Percentiles rank a stretch among this genome's conserved stretches.
These are phyloP conservation scores for Apiotrichum veenhuisii DNA, from an alignment of 1,284 basidiomycete species.

Conservation along the genomic window DNA sequence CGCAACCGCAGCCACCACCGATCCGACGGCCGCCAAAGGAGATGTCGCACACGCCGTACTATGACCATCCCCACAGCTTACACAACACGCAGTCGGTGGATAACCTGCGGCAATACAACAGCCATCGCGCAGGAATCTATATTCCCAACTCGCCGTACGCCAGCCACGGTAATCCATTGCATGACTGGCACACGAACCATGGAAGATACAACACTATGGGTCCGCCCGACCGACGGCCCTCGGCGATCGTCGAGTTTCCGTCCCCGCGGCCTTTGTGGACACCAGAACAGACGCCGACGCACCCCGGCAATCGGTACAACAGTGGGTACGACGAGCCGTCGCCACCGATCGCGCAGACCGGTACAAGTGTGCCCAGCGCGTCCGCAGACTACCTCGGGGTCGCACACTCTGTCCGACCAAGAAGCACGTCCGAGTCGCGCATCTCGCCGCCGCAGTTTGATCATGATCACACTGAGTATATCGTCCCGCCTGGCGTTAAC, in stretches of 20 bases:
- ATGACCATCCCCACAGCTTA: not conserved
- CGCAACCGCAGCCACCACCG: too few species aligned
- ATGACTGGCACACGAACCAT: not conserved
- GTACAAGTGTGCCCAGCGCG: not conserved
- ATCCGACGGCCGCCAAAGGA: too few species aligned
- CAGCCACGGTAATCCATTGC: not conserved
- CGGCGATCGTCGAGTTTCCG: constrained; percentile 1
- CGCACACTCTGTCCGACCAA: not conserved
- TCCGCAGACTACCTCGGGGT: not conserved
- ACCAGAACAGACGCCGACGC: not conserved
- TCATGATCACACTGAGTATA: not conserved
- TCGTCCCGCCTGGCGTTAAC: constrained; percentile 6
- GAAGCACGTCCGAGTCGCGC: not conserved
- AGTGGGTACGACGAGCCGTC: not conserved
- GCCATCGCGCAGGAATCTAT: not conserved
- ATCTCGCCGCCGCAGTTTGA: not conserved
- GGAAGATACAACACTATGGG: not conserved
- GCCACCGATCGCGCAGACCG: not conserved
- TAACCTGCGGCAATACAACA: not conserved
- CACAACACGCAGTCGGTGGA: not conserved
- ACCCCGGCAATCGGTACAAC: not conserved
- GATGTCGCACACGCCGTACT: too few species aligned
- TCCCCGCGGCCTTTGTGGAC: constrained; percentile 21
- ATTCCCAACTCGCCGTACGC: not conserved
- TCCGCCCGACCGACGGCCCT: not conserved